Evolutionary conservation across 2,329 filamentous ascomycete genomes (phyloP), one percentile per base, ranked within the genome.

Genomic region (Drechslerella stenobrocha): DNA sequence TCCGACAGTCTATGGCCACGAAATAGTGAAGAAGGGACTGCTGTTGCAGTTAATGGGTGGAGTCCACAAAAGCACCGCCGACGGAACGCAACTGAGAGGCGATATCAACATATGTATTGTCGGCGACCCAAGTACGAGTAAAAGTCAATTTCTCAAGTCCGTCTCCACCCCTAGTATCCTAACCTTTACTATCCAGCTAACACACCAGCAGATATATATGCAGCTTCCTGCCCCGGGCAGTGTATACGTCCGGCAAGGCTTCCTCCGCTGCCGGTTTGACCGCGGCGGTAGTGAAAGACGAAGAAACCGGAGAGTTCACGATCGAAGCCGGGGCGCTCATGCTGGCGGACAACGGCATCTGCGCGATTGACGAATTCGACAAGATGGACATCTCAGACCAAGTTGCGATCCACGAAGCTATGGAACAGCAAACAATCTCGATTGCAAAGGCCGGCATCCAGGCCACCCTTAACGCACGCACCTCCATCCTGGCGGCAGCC

Each of bases 341-440:
- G 93, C 81, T 98, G 69, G 93, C 93, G 20, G 87, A 97, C 74
- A 96, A 96, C 72, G 93, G 93, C 55, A 95, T 97, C 73, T 98
- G 93, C 77, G 91, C 90, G 65, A 98, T 98, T 75, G 93, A 98
- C 75, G 93, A 98, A 76, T 98, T 98, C 73, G 93, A 98, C 83
- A 98, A 98, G 80, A 98, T 98, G 93, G 93, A 98, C 74, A 88
- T 98, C 70, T 85, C 80, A 52, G 93, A 98, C 76, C 93, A 98
- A 79, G 93, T 98, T 57, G 93, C 93, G 71, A 98, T 98, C 74
- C 93, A 98, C 82, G 93, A 98, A 84, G 93, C 93, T 65, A 98
- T 98, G 93, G 93, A 98, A 83, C 93, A 98, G 80, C 93, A 98
- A 78, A 98, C 93, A 3, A 98, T 98, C 71, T 96, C 90, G 6